phyloP scores from a whole-genome alignment of 1,284 basidiomycete genomes.

The Inonotus hispidus region DNA sequence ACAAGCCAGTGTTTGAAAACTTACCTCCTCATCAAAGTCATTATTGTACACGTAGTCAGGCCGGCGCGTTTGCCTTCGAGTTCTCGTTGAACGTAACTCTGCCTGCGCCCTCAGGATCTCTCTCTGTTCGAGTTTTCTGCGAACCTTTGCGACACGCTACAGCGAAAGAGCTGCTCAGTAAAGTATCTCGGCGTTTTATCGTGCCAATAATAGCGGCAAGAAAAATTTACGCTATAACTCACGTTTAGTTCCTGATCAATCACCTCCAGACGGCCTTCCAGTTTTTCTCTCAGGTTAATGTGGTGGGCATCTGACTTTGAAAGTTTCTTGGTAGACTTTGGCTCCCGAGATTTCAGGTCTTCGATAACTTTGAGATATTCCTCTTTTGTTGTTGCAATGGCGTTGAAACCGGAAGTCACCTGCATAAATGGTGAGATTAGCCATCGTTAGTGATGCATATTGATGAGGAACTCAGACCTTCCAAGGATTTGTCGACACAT shows the following conservation, averaged over 20 bases:
- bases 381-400: constrained; percentile 60
- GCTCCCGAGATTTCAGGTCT: constrained; percentile 47
- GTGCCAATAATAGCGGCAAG: constrained; percentile 19
- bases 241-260: constrained; percentile 68
- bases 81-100: constrained; percentile 71
- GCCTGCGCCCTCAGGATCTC: constrained; percentile 61
- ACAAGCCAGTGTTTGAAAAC: constrained; percentile 20
- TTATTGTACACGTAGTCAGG: constrained; percentile 76
- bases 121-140: constrained; percentile 63
- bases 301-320: constrained; percentile 44
- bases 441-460: too few species aligned
- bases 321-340: constrained; percentile 44
- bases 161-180: constrained; percentile 24
- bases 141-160: constrained; percentile 63
- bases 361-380: constrained; percentile 63
- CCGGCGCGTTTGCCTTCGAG: constrained; percentile 58
- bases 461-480: constrained; percentile 33
- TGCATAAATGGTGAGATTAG: not conserved
- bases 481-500: constrained; percentile 79
- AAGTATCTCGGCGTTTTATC: not conserved
- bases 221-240: constrained; percentile 31
- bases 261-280: constrained; percentile 56
- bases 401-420: constrained; percentile 64
- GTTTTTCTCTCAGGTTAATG: constrained; percentile 48
- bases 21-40: constrained; percentile 57